Evolutionary conservation across 345 rosid genomes (phyloP).

Genomic region (Rhodomyrtus tomentosa): DNA sequence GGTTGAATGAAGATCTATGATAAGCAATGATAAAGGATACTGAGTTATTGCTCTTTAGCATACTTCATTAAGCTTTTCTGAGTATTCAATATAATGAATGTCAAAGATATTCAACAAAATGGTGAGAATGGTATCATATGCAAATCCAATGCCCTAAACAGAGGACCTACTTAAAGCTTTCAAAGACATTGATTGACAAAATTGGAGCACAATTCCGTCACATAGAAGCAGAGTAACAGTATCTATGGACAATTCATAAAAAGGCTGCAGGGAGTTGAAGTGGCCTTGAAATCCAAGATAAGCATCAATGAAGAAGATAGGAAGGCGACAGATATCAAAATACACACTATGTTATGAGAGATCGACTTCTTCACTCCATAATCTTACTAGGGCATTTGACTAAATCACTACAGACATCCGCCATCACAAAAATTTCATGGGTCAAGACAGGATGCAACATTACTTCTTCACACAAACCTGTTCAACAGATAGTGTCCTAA

Average conservation of each 20-base stretch:
- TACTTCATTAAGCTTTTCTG: not conserved
- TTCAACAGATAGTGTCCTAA: not conserved
- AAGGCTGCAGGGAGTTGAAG: not conserved
- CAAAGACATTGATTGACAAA: not conserved
- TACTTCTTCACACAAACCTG: not conserved
- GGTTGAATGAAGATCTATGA: conserved; percentile 8
- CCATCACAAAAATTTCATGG: not conserved
- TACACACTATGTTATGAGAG: not conserved
- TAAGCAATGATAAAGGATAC: not conserved
- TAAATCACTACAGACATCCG: not conserved
- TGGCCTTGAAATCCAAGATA: not conserved
- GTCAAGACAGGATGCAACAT: not conserved
- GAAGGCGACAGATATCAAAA: not conserved
- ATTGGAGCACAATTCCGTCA: not conserved
- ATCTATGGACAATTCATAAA: not conserved
- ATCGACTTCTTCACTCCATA: not conserved
- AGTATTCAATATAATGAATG: not conserved
- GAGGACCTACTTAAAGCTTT: not conserved
- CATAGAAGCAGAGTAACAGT: not conserved
- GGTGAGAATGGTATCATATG: not conserved
- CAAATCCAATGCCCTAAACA: not conserved
- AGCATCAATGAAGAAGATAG: not conserved
- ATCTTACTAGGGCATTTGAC: not conserved
- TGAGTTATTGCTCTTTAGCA: not conserved
- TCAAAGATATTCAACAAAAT: not conserved